Evolutionary conservation across 1,284 basidiomycete species (phyloP), one percentile per base, ranked within the genome.

Genomic region (Ganoderma sinense): DNA sequence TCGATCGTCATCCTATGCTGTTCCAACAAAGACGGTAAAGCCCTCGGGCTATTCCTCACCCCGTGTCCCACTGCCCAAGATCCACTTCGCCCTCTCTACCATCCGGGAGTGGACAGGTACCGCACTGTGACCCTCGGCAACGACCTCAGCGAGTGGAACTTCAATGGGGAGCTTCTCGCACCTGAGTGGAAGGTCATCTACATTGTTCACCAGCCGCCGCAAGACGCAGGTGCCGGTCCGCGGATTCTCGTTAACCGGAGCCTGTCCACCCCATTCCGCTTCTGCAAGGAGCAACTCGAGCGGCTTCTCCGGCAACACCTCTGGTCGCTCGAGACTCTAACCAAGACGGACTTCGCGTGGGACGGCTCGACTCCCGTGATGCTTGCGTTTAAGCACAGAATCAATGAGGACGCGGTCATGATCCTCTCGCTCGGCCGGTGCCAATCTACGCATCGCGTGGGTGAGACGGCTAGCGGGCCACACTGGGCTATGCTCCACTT

Each of bases 251-350:
- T 59, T 3, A 59, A 59, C 20, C 56, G 56, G 20, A 59, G 33
- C 18, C 56, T 59, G n/a, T 59, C 56, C 56, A 59, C 56, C 7
- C 56, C 56, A 10, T 59, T 59, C 56, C 56, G 56, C 33, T 59
- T 59, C 56, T 59, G 56, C 20, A 59, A 59, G 33, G 56, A 59
- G 33, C 33, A 59, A 11, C 36, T 59, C 11, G 56, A 59, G 56
- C 56, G 56, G 18, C 56, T 59, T 18, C 56, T 59, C 31, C 31
- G 31, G 11, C 56, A 59, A 11, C 56, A 59, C n/a, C 56, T 59
- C 18, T 59, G 56, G 56, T 59, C 56, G 33, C 56, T 59, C 33
- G 56, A 59, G 33, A 59, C 56, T 1, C 33, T 59, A 10, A 59
- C 56, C n/a, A 59, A 13, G 33, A 39, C 33, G 33, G 56, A 59